Percentiles rank a stretch among this genome's conserved stretches.
phyloP scores from a whole-genome alignment of 306 rosid genomes.

The Dalbergia cochinchinensis region DNA sequence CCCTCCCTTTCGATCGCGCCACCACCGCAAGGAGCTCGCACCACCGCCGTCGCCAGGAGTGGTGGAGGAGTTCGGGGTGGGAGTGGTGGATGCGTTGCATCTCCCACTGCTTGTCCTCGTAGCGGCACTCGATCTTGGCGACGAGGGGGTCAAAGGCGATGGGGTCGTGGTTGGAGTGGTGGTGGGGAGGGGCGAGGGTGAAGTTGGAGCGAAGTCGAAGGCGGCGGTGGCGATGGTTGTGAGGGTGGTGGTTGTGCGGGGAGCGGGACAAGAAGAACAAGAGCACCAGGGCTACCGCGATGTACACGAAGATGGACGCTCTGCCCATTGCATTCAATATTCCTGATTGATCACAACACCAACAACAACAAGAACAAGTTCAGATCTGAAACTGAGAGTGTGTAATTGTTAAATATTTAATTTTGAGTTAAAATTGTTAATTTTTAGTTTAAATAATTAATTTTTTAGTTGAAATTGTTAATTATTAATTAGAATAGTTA shows the following conservation, averaged over 20 bases:
- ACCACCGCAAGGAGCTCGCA: too few relatives aligned
- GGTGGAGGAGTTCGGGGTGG: constrained; percentile 54
- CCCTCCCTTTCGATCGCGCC: too few relatives aligned
- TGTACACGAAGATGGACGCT: constrained; percentile 67
- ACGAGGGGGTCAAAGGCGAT: constrained; percentile 87
- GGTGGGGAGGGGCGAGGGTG: constrained; percentile 56
- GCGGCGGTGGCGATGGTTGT: constrained; percentile 78
- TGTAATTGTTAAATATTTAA: too few relatives aligned
- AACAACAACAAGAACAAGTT: too few relatives aligned
- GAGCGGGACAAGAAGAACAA: constrained; percentile 72
- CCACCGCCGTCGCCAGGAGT: too few relatives aligned
- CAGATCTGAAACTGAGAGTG: too few relatives aligned
- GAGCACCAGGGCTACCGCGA: constrained; percentile 54
- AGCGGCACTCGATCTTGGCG: constrained; percentile 89
- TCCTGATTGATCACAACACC: not conserved
- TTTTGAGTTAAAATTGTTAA: too few relatives aligned
- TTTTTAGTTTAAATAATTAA: too few relatives aligned
- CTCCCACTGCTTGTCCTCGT: constrained; percentile 92
- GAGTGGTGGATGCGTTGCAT: constrained; percentile 66
- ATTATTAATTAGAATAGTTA: too few relatives aligned
- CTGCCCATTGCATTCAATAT: constrained; percentile 62
- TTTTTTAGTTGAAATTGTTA: too few relatives aligned
- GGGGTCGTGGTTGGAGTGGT: constrained; percentile 53
- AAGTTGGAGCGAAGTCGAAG: constrained; percentile 88
- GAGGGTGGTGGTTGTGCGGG: constrained; percentile 52